Percentiles rank a stretch among this genome's conserved stretches.
Conservation (phyloP, 495 filamentous ascomycete genomes). For the Schizothecium vesticola region DNA sequence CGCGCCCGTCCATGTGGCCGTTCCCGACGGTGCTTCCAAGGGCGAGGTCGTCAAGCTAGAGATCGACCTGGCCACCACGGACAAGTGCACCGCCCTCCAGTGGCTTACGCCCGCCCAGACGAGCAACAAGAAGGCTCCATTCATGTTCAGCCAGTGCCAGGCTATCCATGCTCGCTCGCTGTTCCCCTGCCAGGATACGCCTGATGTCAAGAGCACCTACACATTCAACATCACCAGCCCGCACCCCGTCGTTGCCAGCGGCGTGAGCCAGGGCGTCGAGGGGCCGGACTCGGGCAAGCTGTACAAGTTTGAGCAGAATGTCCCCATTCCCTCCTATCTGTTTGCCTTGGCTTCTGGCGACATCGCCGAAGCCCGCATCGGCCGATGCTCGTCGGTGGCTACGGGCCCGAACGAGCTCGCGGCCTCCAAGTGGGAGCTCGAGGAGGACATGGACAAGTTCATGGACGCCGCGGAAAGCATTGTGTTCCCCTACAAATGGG, state of each 20-base stretch:
- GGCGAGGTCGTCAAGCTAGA: slow-evolving; percentile 59
- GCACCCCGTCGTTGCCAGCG: slow-evolving; percentile 82
- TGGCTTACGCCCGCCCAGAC: slow-evolving; percentile 91
- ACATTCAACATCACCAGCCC: slow-evolving; percentile 82
- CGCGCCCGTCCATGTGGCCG: slow-evolving; percentile 65
- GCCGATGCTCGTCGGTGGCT: slow-evolving; percentile 74
- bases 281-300: slow-evolving; percentile 48
- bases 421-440: slow-evolving; percentile 83
- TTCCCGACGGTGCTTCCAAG: slow-evolving; percentile 57
- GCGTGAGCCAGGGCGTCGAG: slow-evolving; percentile 43
- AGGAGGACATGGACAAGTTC: slow-evolving; percentile 83
- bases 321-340: slow-evolving; percentile 90
- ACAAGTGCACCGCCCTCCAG: slow-evolving; percentile 84
- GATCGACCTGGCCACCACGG: slow-evolving; percentile 62
- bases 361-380: slow-evolving; percentile 76
- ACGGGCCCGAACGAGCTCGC: slow-evolving; percentile 82
- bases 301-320: slow-evolving; percentile 80
- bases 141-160: slow-evolving; percentile 98
- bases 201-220: slow-evolving; percentile 87
- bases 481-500: slow-evolving; percentile 86
- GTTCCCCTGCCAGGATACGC: slow-evolving; percentile 96
- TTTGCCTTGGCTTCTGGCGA: slow-evolving; percentile 91
- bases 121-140: slow-evolving; percentile 85
- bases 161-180: slow-evolving; percentile 89
- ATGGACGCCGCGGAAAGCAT: slow-evolving; percentile 84